These are phyloP conservation scores for Bruguiera sexangula DNA, from an alignment of 345 rosid species.

Conservation along the genomic window DNA sequence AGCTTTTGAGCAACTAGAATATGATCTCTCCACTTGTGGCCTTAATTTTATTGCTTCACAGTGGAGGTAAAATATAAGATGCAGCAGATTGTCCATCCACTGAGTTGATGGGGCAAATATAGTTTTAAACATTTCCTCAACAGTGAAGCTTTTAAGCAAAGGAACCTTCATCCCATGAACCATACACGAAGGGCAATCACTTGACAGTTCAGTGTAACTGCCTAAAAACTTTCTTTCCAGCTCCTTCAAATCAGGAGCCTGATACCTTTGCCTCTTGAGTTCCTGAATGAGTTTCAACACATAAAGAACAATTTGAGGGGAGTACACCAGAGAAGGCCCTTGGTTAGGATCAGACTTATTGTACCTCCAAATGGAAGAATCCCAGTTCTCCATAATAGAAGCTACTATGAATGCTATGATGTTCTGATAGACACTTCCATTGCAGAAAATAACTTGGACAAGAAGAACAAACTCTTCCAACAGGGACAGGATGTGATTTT, in stretches of 20 bases:
- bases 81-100: conserved; percentile 81
- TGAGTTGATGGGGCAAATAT: conserved; percentile 68
- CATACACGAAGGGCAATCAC: conserved; percentile 47
- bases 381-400: conserved; percentile 63
- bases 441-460: conserved; percentile 64
- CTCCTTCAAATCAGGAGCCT: conserved; percentile 48
- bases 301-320: conserved; percentile 66
- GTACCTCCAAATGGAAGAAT: conserved; percentile 69
- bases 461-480: conserved; percentile 85
- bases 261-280: conserved; percentile 54
- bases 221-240: conserved; percentile 35
- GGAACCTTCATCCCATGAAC: conserved; percentile 55
- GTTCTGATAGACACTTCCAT: conserved; percentile 54
- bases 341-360: conserved; percentile 44
- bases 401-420: conserved; percentile 67
- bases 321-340: conserved; percentile 68
- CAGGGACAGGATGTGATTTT: conserved; percentile 56
- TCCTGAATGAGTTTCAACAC: conserved; percentile 67
- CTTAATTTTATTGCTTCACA: conserved; percentile 72
- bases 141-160: conserved; percentile 53
- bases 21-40: conserved; percentile 63
- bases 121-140: conserved; percentile 58
- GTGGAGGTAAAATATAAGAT: conserved; percentile 61
- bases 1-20: conserved; percentile 52
- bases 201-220: conserved; percentile 25